These are phyloP conservation scores for Arthrobotrys musiformis DNA, from an alignment of 2,329 filamentous ascomycete genomes.

Conservation along the genomic window DNA sequence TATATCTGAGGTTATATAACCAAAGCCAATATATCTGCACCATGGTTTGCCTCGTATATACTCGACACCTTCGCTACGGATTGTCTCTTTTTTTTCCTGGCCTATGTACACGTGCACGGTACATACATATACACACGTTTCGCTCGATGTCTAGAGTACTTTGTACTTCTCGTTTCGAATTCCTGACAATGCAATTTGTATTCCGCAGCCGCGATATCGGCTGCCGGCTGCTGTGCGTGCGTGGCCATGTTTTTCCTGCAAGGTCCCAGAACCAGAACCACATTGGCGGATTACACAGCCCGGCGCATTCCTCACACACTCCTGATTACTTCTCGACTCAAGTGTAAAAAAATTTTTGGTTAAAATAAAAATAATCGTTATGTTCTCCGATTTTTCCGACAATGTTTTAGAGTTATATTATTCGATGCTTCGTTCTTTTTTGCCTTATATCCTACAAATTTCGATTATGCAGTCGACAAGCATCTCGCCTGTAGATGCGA, in stretches of 20 bases:
- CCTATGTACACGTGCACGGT: too few species aligned
- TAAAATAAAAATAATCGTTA: not conserved
- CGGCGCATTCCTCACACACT: not conserved
- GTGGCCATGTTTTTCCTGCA: slow-evolving; percentile 35
- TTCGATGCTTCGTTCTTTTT: not conserved
- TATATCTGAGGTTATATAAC: slow-evolving; percentile 1
- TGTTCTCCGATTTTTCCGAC: not conserved
- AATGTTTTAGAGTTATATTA: not conserved
- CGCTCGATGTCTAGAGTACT: too few species aligned
- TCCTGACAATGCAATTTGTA: not conserved
- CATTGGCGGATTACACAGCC: slow-evolving; percentile 24
- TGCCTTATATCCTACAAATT: not conserved
- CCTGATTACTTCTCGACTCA: not conserved
- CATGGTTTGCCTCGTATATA: slow-evolving; percentile 50
- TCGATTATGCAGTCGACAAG: not conserved
- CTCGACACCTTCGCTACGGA: slow-evolving; percentile 10
- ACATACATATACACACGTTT: not conserved
- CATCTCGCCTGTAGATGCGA: not conserved
- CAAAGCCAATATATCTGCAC: slow-evolving; percentile 37
- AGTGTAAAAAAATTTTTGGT: too few species aligned
- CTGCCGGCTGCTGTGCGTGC: slow-evolving; percentile 6
- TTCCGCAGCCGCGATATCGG: slow-evolving; percentile 34
- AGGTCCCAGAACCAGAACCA: slow-evolving; percentile 26
- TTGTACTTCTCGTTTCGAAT: too few species aligned
- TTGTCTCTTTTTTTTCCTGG: not conserved